Evolutionary conservation across 345 rosid genomes (phyloP).

Genomic region (Pseudoturritis turrita): DNA sequence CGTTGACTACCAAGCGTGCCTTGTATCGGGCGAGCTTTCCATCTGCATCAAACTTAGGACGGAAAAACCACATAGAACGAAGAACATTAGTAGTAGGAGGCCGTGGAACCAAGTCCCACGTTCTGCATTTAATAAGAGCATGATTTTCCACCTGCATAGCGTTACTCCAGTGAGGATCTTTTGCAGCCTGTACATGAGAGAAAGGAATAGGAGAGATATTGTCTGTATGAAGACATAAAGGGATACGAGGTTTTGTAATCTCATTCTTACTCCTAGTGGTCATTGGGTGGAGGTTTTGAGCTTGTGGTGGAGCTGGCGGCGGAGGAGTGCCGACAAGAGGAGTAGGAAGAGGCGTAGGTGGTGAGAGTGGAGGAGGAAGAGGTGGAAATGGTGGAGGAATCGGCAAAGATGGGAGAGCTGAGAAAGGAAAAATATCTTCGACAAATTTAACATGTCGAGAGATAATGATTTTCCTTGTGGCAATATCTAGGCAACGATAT

Average conservation of each 20-base stretch:
- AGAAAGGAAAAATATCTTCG: neutral
- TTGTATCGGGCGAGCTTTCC: too few species aligned
- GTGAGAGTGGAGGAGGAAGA: too few species aligned
- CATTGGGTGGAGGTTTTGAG: too few species aligned
- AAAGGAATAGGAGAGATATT: neutral
- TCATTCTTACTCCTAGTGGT: neutral
- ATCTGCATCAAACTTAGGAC: too few species aligned
- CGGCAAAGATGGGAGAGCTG: neutral
- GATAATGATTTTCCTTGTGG: neutral
- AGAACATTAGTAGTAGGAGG: neutral
- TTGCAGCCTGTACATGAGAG: neutral
- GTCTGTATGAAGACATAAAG: neutral
- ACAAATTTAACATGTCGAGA: neutral
- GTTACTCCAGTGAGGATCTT: neutral
- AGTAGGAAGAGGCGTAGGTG: neutral
- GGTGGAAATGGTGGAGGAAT: too few species aligned
- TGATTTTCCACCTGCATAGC: neutral
- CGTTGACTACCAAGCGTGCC: too few species aligned
- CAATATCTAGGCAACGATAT: neutral
- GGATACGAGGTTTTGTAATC: neutral
- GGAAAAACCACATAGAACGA: too few species aligned
- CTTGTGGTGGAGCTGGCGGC: too few species aligned
- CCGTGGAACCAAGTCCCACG: neutral
- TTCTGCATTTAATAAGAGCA: neutral
- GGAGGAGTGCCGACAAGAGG: too few species aligned